Evolutionary conservation across 257 asterid species (phyloP), one percentile per base, ranked within the genome.

Genomic region (Jasminum sambac): DNA sequence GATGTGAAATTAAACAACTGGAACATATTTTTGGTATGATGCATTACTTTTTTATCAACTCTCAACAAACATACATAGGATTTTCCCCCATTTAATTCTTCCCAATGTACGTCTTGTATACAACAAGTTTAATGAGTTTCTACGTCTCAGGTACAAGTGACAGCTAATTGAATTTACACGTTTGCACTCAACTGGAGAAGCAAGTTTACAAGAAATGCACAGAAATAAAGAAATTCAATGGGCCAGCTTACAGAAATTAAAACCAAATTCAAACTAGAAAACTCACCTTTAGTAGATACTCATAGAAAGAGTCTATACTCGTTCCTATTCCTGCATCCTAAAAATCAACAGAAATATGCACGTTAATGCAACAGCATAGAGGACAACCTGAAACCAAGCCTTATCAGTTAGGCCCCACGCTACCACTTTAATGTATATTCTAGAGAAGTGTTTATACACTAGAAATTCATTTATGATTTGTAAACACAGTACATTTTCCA

Each of bases 311-410:
- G 86, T 94, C 99, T 75, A 94, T 88, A 83, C 99, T 94, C 65
- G 99, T 94, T 71, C 99, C 99, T 67, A 94, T 91, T 79, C 99
- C 99, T 67, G 99, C 98, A 85, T 94, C 99, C 99, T 94, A 88
- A 80, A 84, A 80, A 71, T 39, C 76, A 81, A 75, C 70, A 76
- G 48, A 68, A 72, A 60, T 69, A 61, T 63, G 52, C 21, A 72
- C 63, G 74, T 80, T 73, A 83, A 64, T n/a, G 66, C 26, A 43
- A 72, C 24, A 8, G 21, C 52, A 60, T 30, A 37, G 30, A 64
- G 62, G 16, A 55, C 23, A 21, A 55, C 30, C 16, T 19, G 34
- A 21, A 55, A 1, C 34, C 11, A 55, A 23, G 14, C 34, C 0
- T 21, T 21, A 30, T 55, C 30, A 55, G 34, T 55, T 55, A 55